These are phyloP conservation scores for Teunomyces panamensis DNA, from an alignment of 805 yeast genomes.

Conservation along the genomic window DNA sequence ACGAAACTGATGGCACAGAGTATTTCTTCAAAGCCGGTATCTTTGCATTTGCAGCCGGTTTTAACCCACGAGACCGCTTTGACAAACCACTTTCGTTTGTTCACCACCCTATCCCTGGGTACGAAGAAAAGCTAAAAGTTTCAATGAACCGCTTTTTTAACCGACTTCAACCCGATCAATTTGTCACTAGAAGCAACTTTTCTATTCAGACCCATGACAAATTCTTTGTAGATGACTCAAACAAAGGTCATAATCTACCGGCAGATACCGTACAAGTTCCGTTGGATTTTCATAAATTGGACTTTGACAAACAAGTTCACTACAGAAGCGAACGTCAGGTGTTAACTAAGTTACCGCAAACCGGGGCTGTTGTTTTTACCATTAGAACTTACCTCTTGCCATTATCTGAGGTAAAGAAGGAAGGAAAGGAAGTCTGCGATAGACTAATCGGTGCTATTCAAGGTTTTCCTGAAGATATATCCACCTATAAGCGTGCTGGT, in stretches of 20 bases:
- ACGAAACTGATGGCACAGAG: slow-evolving; percentile 33
- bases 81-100: slow-evolving; percentile 35
- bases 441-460: slow-evolving; percentile 61
- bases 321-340: slow-evolving; percentile 44
- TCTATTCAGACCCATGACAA: slow-evolving; percentile 37
- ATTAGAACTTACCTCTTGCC: slow-evolving; percentile 41
- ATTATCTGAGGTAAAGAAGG: slow-evolving; percentile 27
- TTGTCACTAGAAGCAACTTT: slow-evolving; percentile 39
- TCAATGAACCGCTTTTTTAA: slow-evolving; percentile 43
- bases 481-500: slow-evolving; percentile 58
- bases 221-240: slow-evolving; percentile 36
- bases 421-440: slow-evolving; percentile 39
- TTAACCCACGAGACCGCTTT: slow-evolving; percentile 36
- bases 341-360: slow-evolving; percentile 36
- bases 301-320: slow-evolving; percentile 37
- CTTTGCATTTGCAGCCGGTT: slow-evolving; percentile 46
- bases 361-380: slow-evolving; percentile 40
- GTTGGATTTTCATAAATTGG: slow-evolving; percentile 27
- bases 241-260: slow-evolving; percentile 38
- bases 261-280: slow-evolving; percentile 23
- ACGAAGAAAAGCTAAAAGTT: slow-evolving; percentile 34
- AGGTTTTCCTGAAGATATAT: slow-evolving; percentile 57
- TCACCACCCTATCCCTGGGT: slow-evolving; percentile 44
- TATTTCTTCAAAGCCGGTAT: slow-evolving; percentile 43
- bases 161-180: slow-evolving; percentile 33